phyloP scores from a whole-genome alignment of 192 early-diverging fungal genomes.

The Linnemannia zychae region DNA sequence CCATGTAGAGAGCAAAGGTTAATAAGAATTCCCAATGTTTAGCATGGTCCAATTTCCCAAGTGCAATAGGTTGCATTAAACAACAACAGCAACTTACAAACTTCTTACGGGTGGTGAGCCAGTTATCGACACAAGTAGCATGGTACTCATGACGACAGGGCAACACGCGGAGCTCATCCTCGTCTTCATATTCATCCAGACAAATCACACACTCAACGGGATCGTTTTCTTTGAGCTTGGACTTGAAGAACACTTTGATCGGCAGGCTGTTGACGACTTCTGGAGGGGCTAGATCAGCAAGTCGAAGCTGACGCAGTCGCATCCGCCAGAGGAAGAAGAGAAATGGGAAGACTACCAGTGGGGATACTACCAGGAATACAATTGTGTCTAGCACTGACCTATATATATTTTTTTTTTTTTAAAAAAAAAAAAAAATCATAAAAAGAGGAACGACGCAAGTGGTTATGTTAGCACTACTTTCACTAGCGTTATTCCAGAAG shows the following conservation, averaged over 20 bases:
- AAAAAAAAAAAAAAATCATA: not conserved
- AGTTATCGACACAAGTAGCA: constrained; percentile 90
- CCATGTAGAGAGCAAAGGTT: constrained; percentile 13
- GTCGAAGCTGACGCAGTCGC: constrained; percentile 77
- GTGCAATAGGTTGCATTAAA: not conserved
- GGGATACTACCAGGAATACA: constrained; percentile 85
- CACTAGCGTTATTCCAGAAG: not conserved
- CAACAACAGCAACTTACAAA: constrained; percentile 78
- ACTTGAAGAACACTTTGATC: constrained; percentile 70
- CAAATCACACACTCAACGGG: constrained; percentile 92
- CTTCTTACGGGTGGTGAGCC: constrained; percentile 89
- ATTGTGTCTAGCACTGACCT: constrained; percentile 85
- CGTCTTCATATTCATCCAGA: constrained; percentile 89
- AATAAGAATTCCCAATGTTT: not conserved
- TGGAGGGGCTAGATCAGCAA: constrained; percentile 82
- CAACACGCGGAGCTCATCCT: constrained; percentile 82
- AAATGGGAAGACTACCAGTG: constrained; percentile 81
- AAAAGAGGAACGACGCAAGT: not conserved
- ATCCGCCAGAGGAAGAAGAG: constrained; percentile 80
- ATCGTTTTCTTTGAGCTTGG: constrained; percentile 77
- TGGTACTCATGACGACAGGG: constrained; percentile 94
- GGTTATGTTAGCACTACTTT: not conserved
- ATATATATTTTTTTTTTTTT: not conserved
- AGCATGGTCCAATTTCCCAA: not conserved
- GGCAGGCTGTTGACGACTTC: constrained; percentile 84